These are phyloP conservation scores for Colletotrichum kahawae DNA, from an alignment of 2,329 filamentous ascomycete genomes.

Conservation along the genomic window DNA sequence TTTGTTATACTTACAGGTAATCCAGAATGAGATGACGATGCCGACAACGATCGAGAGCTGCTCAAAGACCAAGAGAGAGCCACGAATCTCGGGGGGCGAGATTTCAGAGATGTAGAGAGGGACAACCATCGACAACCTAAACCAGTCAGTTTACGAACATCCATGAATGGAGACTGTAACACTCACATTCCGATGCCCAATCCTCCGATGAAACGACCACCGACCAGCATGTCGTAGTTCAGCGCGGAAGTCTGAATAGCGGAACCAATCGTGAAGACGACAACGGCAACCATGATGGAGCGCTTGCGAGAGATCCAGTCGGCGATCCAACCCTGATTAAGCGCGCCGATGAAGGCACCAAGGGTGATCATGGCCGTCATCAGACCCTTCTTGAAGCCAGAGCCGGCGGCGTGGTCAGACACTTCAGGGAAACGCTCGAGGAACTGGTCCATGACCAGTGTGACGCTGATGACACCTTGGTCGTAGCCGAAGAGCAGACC, in stretches of 20 bases:
- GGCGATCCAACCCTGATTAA: conserved; percentile 53
- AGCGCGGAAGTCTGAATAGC: conserved; percentile 35
- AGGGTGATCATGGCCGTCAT: conserved; percentile 54
- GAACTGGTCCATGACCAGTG: conserved; percentile 29
- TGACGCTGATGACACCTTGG: conserved; percentile 44
- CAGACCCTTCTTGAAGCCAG: conserved; percentile 31
- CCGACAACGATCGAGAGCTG: conserved; percentile 35
- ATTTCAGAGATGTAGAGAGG: conserved; percentile 51
- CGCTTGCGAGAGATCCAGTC: conserved; percentile 33
- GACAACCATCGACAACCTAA: conserved; percentile 47
- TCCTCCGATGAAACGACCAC: conserved; percentile 53
- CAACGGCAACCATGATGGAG: conserved; percentile 33
- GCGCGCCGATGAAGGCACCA: conserved; percentile 54
- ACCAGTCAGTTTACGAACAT: background rate
- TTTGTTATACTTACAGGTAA: conserved; percentile 13
- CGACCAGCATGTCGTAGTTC: conserved; percentile 47
- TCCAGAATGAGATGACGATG: conserved; percentile 32
- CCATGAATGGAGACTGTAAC: accelerated
- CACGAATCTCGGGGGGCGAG: conserved; percentile 41
- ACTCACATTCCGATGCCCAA: conserved; percentile 47
- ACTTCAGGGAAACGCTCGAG: conserved; percentile 43
- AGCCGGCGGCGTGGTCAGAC: conserved; percentile 37
- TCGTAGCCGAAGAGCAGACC: conserved; percentile 49
- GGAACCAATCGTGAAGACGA: conserved; percentile 33
- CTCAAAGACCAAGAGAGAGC: conserved; percentile 36